Conservation (phyloP, 2,329 filamentous ascomycete genomes). For the Cladosporium austrohemisphaericum region DNA sequence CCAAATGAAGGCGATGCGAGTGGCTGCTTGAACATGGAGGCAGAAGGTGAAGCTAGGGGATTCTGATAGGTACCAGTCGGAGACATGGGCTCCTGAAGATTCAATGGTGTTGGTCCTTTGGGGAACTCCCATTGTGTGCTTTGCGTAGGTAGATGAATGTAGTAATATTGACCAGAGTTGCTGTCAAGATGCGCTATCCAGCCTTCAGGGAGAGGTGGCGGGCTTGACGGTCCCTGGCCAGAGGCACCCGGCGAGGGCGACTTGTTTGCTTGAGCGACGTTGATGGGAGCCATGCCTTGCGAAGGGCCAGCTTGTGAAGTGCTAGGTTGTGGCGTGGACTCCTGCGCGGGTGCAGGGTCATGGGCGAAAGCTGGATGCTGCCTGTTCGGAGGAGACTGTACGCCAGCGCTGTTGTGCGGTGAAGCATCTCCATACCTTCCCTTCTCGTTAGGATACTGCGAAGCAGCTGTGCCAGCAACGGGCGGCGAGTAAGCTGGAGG, state of each 20-base stretch:
- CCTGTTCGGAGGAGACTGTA: constrained; percentile 30
- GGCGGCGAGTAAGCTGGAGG: constrained; percentile 82
- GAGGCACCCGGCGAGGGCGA: constrained; percentile 34
- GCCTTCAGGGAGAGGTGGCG: constrained; percentile 89
- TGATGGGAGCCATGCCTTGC: constrained; percentile 39
- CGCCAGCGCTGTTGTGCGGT: constrained; percentile 29
- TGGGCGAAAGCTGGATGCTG: constrained; percentile 89
- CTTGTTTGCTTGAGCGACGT: constrained; percentile 35
- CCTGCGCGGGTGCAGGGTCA: constrained; percentile 51
- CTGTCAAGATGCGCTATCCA: constrained; percentile 97
- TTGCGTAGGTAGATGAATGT: constrained; percentile 92
- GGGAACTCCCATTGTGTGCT: constrained; percentile 99
- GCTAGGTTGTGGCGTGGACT: constrained; percentile 49
- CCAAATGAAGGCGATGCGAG: constrained; percentile 73
- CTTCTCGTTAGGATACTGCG: constrained; percentile 76
- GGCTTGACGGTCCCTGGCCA: constrained; percentile 67
- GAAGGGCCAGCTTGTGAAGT: constrained; percentile 24
- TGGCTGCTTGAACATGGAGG: constrained; percentile 57
- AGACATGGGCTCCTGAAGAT: constrained; percentile 80
- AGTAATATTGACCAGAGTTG: constrained; percentile 97
- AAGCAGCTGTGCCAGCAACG: constrained; percentile 42
- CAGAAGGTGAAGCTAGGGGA: constrained; percentile 43
- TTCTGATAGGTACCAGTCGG: constrained; percentile 60
- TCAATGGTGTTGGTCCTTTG: constrained; percentile 86
- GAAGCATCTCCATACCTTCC: constrained; percentile 47